These are phyloP conservation scores for Gossypium mustelinum DNA, from an alignment of 345 rosid genomes.

Conservation along the genomic window DNA sequence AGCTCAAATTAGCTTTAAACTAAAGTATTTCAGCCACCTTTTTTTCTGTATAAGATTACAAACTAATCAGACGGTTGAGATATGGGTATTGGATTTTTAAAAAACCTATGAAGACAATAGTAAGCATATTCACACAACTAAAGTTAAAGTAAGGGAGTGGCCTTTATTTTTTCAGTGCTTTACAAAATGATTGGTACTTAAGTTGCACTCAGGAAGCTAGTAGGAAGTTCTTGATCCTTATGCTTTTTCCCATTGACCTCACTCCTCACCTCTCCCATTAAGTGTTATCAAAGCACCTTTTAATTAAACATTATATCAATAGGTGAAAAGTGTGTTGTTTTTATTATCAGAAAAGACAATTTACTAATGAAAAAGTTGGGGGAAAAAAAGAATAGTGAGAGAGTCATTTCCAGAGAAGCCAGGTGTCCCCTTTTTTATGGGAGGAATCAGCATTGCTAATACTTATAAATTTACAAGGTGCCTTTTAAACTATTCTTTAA, in stretches of 20 bases:
- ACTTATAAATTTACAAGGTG: constrained; percentile 8
- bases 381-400: not conserved
- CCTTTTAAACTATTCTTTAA: constrained; percentile 12
- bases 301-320: constrained; percentile 4
- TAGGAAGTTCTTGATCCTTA: constrained; percentile 23
- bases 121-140: constrained; percentile 29
- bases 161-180: constrained; percentile 8
- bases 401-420: constrained; percentile 15
- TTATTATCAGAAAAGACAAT: constrained; percentile 21
- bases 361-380: not conserved
- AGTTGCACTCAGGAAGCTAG: constrained; percentile 29
- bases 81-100: constrained; percentile 3
- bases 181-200: constrained; percentile 25
- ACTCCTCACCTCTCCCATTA: constrained; percentile 30
- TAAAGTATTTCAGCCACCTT: constrained; percentile 13
- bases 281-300: constrained; percentile 14
- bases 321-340: constrained; percentile 27
- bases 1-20: constrained; percentile 10
- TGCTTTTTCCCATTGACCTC: constrained; percentile 33
- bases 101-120: constrained; percentile 4
- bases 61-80: constrained; percentile 10
- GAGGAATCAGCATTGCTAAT: constrained; percentile 16
- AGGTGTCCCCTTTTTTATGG: not conserved
- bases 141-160: constrained; percentile 21
- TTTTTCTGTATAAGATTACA: not conserved